A percentile compares a stretch with the other conserved stretches of the same genome.
Conservation (phyloP, 2,329 filamentous ascomycete species). For the Davidsoniella eucalypti region DNA sequence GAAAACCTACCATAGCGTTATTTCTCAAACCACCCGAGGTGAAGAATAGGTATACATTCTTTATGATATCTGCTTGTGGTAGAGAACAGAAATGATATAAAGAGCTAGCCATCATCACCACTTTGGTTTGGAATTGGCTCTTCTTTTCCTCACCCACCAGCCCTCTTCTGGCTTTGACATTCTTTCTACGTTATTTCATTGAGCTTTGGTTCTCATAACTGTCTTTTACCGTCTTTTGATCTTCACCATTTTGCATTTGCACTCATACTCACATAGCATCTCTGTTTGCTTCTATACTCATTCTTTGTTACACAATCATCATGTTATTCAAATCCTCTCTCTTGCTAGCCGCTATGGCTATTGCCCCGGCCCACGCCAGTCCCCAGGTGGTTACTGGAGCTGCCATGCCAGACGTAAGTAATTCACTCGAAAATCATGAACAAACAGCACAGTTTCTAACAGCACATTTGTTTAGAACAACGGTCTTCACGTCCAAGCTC, state of each 20-base stretch:
- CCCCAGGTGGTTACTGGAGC: constrained; percentile 27
- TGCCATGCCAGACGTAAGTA: constrained; percentile 29
- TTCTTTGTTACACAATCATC: neutral
- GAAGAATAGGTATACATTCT: no score
- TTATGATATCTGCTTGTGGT: no score
- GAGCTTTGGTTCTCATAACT: neutral
- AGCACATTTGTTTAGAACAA: constrained; percentile 21
- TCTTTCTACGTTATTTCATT: neutral
- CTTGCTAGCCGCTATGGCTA: neutral
- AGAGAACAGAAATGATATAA: no score
- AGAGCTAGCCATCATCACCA: no score
- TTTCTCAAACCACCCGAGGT: no score
- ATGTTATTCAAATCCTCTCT: constrained; percentile 2
- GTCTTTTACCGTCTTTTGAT: neutral
- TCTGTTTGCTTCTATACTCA: neutral
- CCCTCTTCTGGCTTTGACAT: neutral
- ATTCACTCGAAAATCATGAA: neutral
- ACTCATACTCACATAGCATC: neutral
- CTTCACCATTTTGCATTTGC: neutral
- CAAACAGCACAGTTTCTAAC: neutral
- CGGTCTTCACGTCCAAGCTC: constrained; percentile 45
- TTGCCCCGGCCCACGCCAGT: constrained; percentile 14
- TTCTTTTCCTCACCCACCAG: no score
- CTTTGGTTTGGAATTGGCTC: neutral
- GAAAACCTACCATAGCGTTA: no score